A percentile compares a stretch with the other conserved stretches of the same genome.
These are phyloP conservation scores for Diplosphaera chodatii DNA, from an alignment of 139 green algal species.

Conservation along the genomic window DNA sequence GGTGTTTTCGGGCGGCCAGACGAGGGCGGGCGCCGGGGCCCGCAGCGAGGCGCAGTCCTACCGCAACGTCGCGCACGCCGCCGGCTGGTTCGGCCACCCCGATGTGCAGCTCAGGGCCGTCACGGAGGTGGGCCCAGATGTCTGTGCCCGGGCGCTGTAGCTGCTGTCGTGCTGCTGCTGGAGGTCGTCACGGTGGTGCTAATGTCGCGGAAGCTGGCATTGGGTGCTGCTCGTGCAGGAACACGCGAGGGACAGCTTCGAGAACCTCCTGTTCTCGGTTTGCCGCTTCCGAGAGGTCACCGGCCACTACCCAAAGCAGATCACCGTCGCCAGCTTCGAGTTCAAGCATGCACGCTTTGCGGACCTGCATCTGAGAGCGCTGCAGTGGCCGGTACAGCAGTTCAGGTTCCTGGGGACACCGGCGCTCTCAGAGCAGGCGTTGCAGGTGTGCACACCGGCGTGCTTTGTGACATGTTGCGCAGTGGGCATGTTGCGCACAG, in stretches of 20 bases:
- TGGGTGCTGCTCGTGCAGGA: slow-evolving; percentile 58
- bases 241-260: slow-evolving; percentile 81
- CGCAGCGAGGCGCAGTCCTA: slow-evolving; percentile 72
- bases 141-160: too few relatives aligned
- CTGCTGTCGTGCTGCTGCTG: too few relatives aligned
- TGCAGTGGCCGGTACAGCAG: slow-evolving; percentile 50
- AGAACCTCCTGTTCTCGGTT: slow-evolving; percentile 90
- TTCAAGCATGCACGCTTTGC: slow-evolving; percentile 78
- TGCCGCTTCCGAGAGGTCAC: slow-evolving; percentile 76
- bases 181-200: too few relatives aligned
- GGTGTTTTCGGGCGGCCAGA: slow-evolving; percentile 70
- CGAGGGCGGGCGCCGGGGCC: slow-evolving; percentile 56
- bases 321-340: slow-evolving; percentile 85
- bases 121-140: slow-evolving; percentile 35
- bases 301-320: slow-evolving; percentile 63
- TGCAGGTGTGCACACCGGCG: slow-evolving; percentile 25
- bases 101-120: slow-evolving; percentile 34
- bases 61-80: slow-evolving; percentile 69
- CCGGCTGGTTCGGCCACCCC: slow-evolving; percentile 49
- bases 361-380: slow-evolving; percentile 62
- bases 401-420: slow-evolving; percentile 79
- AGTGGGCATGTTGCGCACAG: too few relatives aligned
- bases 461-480: slow-evolving; percentile 14
- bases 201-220: too few relatives aligned
- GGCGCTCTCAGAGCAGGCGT: slow-evolving; percentile 31